These are phyloP conservation scores for Xylaria sp. DNA, from an alignment of 2,329 filamentous ascomycete genomes.

Conservation along the genomic window DNA sequence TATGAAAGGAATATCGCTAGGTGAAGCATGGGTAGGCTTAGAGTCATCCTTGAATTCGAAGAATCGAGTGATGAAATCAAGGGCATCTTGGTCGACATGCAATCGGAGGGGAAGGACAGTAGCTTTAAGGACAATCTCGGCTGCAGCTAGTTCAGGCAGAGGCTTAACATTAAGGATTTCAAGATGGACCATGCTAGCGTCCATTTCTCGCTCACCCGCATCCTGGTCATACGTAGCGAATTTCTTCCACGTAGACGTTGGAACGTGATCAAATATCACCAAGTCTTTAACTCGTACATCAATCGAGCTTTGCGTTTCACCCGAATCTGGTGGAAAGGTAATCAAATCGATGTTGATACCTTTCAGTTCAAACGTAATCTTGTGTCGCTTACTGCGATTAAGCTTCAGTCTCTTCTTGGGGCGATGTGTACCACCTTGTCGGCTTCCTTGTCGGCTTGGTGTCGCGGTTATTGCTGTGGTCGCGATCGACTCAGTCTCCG, in stretches of 20 bases:
- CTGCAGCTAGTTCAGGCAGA: constrained; percentile 82
- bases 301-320: constrained; percentile 87
- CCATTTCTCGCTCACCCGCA: constrained; percentile 85
- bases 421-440: constrained; percentile 56
- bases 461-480: constrained; percentile 76
- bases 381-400: constrained; percentile 87
- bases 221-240: constrained; percentile 95
- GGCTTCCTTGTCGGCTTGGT: constrained; percentile 63
- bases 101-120: constrained; percentile 85
- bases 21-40: constrained; percentile 64
- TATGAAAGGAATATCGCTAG: constrained; percentile 83
- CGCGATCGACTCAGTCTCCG: constrained; percentile 89
- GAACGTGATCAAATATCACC: constrained; percentile 93
- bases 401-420: constrained; percentile 75
- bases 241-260: constrained; percentile 97
- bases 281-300: constrained; percentile 85
- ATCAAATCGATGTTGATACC: constrained; percentile 86
- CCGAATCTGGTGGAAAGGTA: constrained; percentile 78
- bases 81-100: constrained; percentile 95
- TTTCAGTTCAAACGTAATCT: constrained; percentile 93
- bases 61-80: constrained; percentile 97
- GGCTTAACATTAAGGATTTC: constrained; percentile 91
- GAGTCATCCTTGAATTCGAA: constrained; percentile 95
- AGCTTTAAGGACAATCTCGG: constrained; percentile 86
- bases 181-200: constrained; percentile 88